phyloP scores from a whole-genome alignment of 306 rosid genomes.

The Cucumis melo region DNA sequence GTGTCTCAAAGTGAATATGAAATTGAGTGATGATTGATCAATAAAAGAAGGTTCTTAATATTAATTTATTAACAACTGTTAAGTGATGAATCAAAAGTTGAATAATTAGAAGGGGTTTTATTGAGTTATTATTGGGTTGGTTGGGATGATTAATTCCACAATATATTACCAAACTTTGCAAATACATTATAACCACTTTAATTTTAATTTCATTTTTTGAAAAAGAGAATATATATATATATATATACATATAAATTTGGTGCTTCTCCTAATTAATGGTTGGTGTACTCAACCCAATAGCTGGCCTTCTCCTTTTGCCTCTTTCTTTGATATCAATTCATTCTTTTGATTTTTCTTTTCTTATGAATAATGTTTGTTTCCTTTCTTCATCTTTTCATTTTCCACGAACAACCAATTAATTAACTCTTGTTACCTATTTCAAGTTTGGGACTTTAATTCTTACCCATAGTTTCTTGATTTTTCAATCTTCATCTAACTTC shows the following conservation, averaged over 20 bases:
- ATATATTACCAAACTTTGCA: neutral
- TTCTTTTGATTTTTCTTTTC: neutral
- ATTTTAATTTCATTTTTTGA: too few species aligned
- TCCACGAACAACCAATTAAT: neutral
- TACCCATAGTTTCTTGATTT: neutral
- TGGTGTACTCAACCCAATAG: neutral
- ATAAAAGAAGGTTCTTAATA: neutral
- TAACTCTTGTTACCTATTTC: neutral
- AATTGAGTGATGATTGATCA: neutral
- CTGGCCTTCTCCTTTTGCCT: neutral
- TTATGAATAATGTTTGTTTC: neutral
- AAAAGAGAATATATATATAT: too few species aligned
- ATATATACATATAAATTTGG: neutral
- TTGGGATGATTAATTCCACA: neutral
- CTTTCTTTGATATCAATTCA: neutral
- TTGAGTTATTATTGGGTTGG: constrained; percentile 1
- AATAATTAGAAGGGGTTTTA: neutral
- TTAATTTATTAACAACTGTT: neutral
- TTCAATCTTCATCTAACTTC: neutral
- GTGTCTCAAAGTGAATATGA: neutral
- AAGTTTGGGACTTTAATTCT: neutral
- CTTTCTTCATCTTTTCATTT: neutral
- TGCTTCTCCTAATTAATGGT: neutral
- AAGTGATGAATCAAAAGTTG: neutral
- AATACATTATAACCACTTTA: neutral